A percentile compares a stretch with the other conserved stretches of the same genome.
phyloP scores from a whole-genome alignment of 305 asterid species.

The Fraxinus nigra region DNA sequence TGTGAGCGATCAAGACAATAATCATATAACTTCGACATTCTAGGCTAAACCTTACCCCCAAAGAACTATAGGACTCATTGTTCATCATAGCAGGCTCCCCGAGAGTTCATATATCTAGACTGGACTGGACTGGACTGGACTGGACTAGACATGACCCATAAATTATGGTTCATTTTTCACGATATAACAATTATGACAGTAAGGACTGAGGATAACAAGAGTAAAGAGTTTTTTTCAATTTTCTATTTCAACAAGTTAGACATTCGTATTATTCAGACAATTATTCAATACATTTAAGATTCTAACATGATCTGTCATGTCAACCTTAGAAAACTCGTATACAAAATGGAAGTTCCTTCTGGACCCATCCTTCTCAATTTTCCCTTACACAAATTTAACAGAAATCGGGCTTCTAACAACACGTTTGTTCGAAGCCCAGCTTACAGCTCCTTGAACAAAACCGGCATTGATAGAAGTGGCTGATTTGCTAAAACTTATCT shows the following conservation, averaged over 20 bases:
- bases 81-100: background rate
- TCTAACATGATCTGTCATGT: background rate
- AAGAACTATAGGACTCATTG: background rate
- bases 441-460: background rate
- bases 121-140: background rate
- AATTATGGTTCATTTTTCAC: background rate
- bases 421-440: background rate
- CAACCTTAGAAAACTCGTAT: background rate
- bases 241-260: background rate
- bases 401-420: background rate
- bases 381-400: background rate
- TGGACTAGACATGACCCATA: background rate
- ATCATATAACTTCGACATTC: background rate
- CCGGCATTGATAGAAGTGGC: background rate
- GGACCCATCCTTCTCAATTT: background rate
- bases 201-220: background rate
- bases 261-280: background rate
- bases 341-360: background rate
- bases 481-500: slow-evolving; percentile 29
- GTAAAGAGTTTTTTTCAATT: background rate
- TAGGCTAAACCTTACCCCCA: background rate
- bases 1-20: background rate
- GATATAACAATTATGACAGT: background rate
- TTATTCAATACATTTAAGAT: background rate
- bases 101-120: background rate